Base-by-base conservation (phyloP, 352 stramenopile species). In the Elongisporangium anandrum region DNA sequence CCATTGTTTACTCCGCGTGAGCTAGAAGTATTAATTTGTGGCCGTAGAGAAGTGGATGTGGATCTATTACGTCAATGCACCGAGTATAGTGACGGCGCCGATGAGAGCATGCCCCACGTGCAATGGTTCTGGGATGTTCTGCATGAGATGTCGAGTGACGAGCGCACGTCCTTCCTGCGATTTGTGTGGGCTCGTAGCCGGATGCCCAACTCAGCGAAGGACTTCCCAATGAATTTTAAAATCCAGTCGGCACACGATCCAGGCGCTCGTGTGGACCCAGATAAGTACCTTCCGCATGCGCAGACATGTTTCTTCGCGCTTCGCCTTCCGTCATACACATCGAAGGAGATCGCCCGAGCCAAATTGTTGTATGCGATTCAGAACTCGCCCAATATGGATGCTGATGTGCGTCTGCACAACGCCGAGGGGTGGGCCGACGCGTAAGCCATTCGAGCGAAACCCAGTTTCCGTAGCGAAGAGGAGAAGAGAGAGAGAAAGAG, bases 241-340 rank as follows among this genome's bases (percentile, higher is more conserved):
- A 75, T 97, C 53, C 86, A 96, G 70, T 75, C 87, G 17, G 84
- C 87, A 6, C 85, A 94, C 62, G 87, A 94, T 62, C 80, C 84
- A 3, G 85, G 86, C n/a, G 73, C 83, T 24, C 75, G 80, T 38
- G 70, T 73, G 17, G 70, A 93, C 10, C 85, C 88, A 1, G 90
- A 98, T 62, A 73, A 90, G 57, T 98, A 98, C 63, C 72, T 99
- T 45, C 97, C 97, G 47, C 97, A 98, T 66, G 97, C 97, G n/a
- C 97, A 98, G 64, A 99, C 97, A 9, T 99, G 97, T 69, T 99
- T 99, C 81, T 99, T 99, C 70, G 96, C 92, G 16, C 73, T 99
- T 54, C 92, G 90, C 0, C 73, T 99, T 23, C 97, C 97, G 20
- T 72, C 87, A 54, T 99, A 99, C 72, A 95, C 89, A 50, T 92